phyloP scores from a whole-genome alignment of 1,284 basidiomycete species.

The Austroboletus novae-zelandiae region DNA sequence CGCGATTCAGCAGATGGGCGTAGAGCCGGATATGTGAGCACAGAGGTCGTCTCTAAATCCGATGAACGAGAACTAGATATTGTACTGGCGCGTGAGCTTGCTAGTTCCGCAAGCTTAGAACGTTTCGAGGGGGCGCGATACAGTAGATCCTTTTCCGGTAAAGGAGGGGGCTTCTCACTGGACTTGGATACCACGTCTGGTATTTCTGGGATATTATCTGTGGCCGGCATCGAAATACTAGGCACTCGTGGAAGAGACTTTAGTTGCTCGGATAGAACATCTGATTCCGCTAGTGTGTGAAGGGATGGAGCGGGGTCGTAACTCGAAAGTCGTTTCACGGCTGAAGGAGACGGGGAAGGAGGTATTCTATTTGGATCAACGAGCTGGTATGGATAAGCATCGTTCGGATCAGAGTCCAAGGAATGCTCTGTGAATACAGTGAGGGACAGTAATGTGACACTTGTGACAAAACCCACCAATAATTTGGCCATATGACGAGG shows the following conservation, averaged over 20 bases:
- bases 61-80: constrained; percentile 42
- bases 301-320: constrained; percentile 54
- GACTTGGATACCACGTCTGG: constrained; percentile 53
- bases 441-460: not conserved
- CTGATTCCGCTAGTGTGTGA: constrained; percentile 44
- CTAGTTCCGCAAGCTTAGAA: constrained; percentile 62
- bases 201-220: constrained; percentile 55
- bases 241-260: constrained; percentile 35
- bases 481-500: constrained; percentile 61
- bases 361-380: constrained; percentile 61
- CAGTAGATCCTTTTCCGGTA: constrained; percentile 23
- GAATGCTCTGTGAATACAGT: constrained; percentile 19
- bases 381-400: constrained; percentile 17
- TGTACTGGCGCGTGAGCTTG: constrained; percentile 54
- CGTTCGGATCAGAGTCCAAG: constrained; percentile 1
- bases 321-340: constrained; percentile 64
- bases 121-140: constrained; percentile 35
- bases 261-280: constrained; percentile 21
- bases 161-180: constrained; percentile 30
- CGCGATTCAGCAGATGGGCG: constrained; percentile 60
- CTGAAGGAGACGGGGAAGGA: constrained; percentile 65
- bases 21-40: constrained; percentile 64
- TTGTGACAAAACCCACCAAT: constrained; percentile 44
- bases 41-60: constrained; percentile 46
- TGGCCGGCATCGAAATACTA: constrained; percentile 42